Evolutionary conservation across 2,329 filamentous ascomycete genomes (phyloP), one percentile per base, ranked within the genome.

Genomic region (Harringtonia aguacate): DNA sequence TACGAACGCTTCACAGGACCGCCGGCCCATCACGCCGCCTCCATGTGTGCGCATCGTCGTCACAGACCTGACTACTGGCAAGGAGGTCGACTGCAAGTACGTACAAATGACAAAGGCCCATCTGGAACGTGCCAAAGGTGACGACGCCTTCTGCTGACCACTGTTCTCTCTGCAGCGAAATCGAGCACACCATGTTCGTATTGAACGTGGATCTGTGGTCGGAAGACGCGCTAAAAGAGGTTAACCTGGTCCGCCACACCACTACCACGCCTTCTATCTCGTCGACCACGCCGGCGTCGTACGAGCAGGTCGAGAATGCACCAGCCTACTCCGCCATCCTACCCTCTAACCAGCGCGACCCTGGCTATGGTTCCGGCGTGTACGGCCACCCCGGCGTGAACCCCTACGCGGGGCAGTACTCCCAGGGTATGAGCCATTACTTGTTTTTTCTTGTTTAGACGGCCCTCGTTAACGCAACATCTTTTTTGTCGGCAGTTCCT

Each of bases 1-100:
- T 34, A 43, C 24, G 20, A 22, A 29, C 39, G 8, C 38, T 30
- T n/a, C 28, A 45, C 56, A 94, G 85, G 92, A 98, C 62, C 85
- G 92, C 52, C 77, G 92, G 51, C 92, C 92, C 22, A 95, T 98
- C 55, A 97, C 92, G 24, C 90, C 92, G 14, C 92, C 92, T 20
- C 90, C 92, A 4, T 95, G 90, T 62, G 84, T 97, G 42, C 77
- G 84, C 50, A 75, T 97, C 13, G 72, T 92, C 33, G 82, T 97
- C 41, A 79, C 74, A 48, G 86, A 95, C 61, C 68, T 74, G 35
- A 64, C 66, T 15, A 89, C 86, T 0, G 81, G 84, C 20, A 81
- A 86, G 56, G 87, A 94, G 59, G 75, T 94, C 36, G 84, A 92
- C 60, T 82, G 81, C 66, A 86, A 84, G 85, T 90, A 71, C 57